Evolutionary conservation across 129 eudicot species (phyloP), one percentile per base, ranked within the genome.

Genomic region (Lonicera japonica): DNA sequence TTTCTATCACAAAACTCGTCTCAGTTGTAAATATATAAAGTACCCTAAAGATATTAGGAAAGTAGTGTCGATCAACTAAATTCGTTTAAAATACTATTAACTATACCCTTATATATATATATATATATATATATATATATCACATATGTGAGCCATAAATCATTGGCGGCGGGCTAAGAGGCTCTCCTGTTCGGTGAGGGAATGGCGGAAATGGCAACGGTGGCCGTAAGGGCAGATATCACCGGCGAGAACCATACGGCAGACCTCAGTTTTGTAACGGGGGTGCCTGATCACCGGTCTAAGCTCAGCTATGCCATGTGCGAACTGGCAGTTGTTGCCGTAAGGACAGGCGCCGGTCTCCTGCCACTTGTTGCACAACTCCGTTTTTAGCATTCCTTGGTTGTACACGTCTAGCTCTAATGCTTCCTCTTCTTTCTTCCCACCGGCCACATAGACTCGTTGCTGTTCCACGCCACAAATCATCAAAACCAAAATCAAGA

Each of bases 281-380:
- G 97, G 97, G 70, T 90, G 97, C 68, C 97, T 76, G 13, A 90
- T 90, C 68, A 90, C 97, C 0, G 97, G 97, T 12, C 95, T 80
- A 64, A 90, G 83, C 81, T 90, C 97, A 18, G 74, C 34, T 53
- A 86, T 67, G 62, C 97, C 97, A 48, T 90, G 97, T 15, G 97
- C 97, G 21, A 86, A 90, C 41, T 79, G 95, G 40, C 97, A 90
- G 43, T 76, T 81, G 43, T 83, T 85, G 5, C 87, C 89, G 36
- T 90, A 90, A 24, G 97, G 95, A 60, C 97, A 90, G 22, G 72
- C 57, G 24, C 97, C 92, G 1, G 84, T 80, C 75, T 90, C 95
- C 70, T 90, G 84, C 97, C 97, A 90, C 61, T 90, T 90, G 84
- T 90, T 86, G 71, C 97, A 90, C 67, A 90, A 69, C 81, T 90